Conservation (phyloP, 2,329 filamentous ascomycete species). For the Gaeumannomyces tritici region DNA sequence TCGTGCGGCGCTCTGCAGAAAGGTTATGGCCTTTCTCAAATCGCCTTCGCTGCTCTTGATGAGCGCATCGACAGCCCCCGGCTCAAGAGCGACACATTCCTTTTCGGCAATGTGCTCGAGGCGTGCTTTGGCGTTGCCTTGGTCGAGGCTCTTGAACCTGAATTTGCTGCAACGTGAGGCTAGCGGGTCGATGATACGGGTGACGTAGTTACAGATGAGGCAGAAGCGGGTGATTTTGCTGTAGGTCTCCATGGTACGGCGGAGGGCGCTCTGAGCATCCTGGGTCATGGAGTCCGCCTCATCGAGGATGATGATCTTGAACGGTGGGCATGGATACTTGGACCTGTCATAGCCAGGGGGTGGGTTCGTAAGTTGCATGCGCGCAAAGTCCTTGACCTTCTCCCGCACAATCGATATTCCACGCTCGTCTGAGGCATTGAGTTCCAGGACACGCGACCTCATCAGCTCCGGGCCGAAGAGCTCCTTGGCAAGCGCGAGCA, state of each 20-base stretch:
- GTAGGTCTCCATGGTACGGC: slow-evolving; percentile 97
- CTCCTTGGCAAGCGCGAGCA: slow-evolving; percentile 93
- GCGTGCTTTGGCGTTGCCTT: slow-evolving; percentile 69
- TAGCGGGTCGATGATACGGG: slow-evolving; percentile 91
- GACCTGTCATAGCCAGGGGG: slow-evolving; percentile 52
- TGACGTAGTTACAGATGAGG: slow-evolving; percentile 97
- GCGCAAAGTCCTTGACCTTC: slow-evolving; percentile 97
- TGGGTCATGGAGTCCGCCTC: slow-evolving; percentile 99
- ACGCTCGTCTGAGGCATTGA: slow-evolving; percentile 98
- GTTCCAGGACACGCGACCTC: slow-evolving; percentile 88
- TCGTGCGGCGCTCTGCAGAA: slow-evolving; percentile 85
- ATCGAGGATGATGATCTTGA: slow-evolving; percentile 98
- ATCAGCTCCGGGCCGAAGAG: slow-evolving; percentile 94
- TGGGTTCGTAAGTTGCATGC: slow-evolving; percentile 83
- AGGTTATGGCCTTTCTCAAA: slow-evolving; percentile 91
- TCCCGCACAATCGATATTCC: slow-evolving; percentile 95
- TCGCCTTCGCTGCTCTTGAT: slow-evolving; percentile 89
- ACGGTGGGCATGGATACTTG: slow-evolving; percentile 86
- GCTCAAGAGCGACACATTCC: slow-evolving; percentile 67
- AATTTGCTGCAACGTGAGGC: slow-evolving; percentile 94
- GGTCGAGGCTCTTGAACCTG: slow-evolving; percentile 91
- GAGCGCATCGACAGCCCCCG: slow-evolving; percentile 72
- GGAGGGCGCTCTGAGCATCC: slow-evolving; percentile 85
- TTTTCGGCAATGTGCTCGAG: slow-evolving; percentile 73
- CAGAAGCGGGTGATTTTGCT: slow-evolving; percentile 95